These are phyloP conservation scores for Neoscytalidium dimidiatum DNA, from an alignment of 2,329 filamentous ascomycete species.

Conservation along the genomic window DNA sequence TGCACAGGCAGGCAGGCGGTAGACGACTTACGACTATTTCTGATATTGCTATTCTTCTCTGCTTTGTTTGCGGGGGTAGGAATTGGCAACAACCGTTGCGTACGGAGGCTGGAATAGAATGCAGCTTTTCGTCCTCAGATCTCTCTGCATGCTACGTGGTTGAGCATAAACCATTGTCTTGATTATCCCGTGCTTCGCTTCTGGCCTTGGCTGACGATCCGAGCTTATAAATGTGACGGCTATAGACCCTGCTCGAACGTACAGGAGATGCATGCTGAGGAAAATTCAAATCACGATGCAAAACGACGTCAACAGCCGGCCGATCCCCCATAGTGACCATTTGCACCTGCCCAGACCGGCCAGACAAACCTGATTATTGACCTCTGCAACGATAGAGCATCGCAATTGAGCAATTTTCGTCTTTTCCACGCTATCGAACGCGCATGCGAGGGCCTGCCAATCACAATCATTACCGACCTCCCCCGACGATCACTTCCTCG, in stretches of 20 bases:
- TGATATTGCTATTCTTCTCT: constrained; percentile 1
- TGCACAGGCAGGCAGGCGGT: background rate
- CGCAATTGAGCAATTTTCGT: background rate
- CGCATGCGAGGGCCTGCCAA: constrained; percentile 3
- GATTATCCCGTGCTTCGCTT: background rate
- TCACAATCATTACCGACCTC: constrained; percentile 6
- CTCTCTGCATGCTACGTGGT: background rate
- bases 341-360: background rate
- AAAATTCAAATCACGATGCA: background rate
- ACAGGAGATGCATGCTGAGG: background rate
- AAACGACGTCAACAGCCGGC: background rate
- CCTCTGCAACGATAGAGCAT: background rate
- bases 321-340: background rate
- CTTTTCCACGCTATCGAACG: background rate
- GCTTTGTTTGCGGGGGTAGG: background rate
- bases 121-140: background rate
- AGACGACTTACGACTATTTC: constrained; percentile 16
- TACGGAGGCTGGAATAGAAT: constrained; percentile 1
- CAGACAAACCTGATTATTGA: background rate
- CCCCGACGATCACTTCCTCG: constrained; percentile 6
- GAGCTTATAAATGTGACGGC: background rate
- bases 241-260: background rate
- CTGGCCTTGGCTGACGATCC: background rate
- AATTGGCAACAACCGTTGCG: background rate
- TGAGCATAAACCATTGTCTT: background rate